Conservation (phyloP, 2,329 filamentous ascomycete species). For the Ophiocordyceps polyrhachis-furcata region DNA sequence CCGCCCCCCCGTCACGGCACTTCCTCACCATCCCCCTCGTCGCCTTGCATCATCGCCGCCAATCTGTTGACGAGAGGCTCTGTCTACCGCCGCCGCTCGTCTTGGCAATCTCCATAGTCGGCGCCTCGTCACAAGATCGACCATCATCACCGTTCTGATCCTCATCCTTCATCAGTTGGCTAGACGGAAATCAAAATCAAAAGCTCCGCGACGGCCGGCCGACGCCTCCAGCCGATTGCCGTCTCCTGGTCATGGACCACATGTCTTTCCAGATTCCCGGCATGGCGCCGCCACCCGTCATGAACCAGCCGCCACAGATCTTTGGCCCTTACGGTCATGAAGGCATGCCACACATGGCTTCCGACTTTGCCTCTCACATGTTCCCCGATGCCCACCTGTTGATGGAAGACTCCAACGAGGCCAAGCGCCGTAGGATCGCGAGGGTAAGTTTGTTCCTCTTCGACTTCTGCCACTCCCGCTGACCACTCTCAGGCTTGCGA, state of each 20-base stretch:
- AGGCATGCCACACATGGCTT: slow-evolving; percentile 36
- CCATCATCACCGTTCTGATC: too few relatives aligned
- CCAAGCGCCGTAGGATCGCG: slow-evolving; percentile 77
- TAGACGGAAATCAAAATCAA: not conserved
- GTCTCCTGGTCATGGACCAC: slow-evolving; percentile 18
- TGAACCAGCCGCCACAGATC: slow-evolving; percentile 50
- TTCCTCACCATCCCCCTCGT: not conserved
- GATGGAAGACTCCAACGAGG: slow-evolving; percentile 53
- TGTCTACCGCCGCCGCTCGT: not conserved
- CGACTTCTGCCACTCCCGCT: not conserved
- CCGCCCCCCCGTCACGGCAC: not conserved
- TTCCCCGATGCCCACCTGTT: slow-evolving; percentile 36
- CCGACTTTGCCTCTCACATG: slow-evolving; percentile 40
- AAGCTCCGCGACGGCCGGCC: not conserved
- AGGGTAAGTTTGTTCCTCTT: slow-evolving; percentile 37
- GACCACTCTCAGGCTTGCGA: slow-evolving; percentile 54
- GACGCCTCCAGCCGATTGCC: not conserved
- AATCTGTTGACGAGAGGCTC: not conserved
- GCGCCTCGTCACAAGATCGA: too few relatives aligned
- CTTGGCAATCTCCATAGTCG: too few relatives aligned
- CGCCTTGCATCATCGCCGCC: not conserved
- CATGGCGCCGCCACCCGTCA: slow-evolving; percentile 36
- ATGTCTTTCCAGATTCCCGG: slow-evolving; percentile 40
- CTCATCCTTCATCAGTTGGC: too few relatives aligned
- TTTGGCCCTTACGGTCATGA: slow-evolving; percentile 46